These are phyloP conservation scores for Alliaria petiolata DNA, from an alignment of 345 rosid species.

Conservation along the genomic window DNA sequence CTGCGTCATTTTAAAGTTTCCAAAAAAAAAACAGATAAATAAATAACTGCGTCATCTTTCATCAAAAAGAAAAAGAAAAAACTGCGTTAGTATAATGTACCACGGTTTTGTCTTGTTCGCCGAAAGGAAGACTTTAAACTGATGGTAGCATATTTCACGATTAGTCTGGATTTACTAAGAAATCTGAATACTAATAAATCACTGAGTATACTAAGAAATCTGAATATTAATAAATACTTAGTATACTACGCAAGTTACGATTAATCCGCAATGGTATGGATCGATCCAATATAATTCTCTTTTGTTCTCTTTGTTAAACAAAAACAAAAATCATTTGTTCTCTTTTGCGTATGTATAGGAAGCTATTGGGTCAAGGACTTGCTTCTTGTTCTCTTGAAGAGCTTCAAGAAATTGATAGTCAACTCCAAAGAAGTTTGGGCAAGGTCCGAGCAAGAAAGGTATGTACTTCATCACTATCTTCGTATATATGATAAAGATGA, in stretches of 20 bases:
- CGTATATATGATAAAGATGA: neutral
- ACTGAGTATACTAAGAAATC: too few relatives aligned
- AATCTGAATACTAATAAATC: neutral
- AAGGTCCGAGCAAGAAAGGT: slow-evolving; percentile 70
- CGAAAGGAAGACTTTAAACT: neutral
- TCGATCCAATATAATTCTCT: too few relatives aligned
- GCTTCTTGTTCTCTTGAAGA: slow-evolving; percentile 45
- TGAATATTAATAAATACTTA: neutral
- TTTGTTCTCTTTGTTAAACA: too few relatives aligned
- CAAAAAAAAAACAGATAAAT: too few relatives aligned
- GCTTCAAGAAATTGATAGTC: slow-evolving; percentile 41
- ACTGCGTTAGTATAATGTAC: too few relatives aligned
- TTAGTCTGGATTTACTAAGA: neutral
- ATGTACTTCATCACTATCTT: neutral
- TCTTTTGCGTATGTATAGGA: slow-evolving; percentile 37
- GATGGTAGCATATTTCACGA: neutral
- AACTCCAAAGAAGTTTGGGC: slow-evolving; percentile 50
- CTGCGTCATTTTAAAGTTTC: too few relatives aligned
- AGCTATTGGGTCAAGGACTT: slow-evolving; percentile 51
- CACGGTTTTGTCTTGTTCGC: too few relatives aligned
- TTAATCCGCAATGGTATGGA: too few relatives aligned
- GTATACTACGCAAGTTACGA: neutral
- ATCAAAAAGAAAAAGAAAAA: too few relatives aligned
- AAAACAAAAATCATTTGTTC: too few relatives aligned
- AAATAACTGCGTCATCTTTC: too few relatives aligned